These are phyloP conservation scores for Agrocybe pediades DNA, from an alignment of 768 basidiomycete species.

Conservation along the genomic window DNA sequence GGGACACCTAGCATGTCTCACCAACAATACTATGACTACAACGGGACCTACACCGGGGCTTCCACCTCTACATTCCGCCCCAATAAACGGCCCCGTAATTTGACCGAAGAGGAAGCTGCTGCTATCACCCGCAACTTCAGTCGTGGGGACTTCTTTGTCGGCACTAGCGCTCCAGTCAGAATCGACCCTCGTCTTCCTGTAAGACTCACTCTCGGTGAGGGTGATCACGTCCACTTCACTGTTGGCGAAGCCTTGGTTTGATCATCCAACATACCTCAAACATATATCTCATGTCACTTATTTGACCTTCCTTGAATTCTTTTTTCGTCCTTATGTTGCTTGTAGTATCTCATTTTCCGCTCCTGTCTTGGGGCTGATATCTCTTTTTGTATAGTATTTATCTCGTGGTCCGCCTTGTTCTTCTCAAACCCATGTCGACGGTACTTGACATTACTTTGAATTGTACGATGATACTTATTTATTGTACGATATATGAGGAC, in stretches of 20 bases:
- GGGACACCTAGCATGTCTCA: slow-evolving; percentile 53
- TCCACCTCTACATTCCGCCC: slow-evolving; percentile 81
- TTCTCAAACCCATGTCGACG: slow-evolving; percentile 4
- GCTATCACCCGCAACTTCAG: slow-evolving; percentile 83
- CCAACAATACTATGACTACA: slow-evolving; percentile 82
- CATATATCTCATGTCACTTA: background rate
- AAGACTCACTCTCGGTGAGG: slow-evolving; percentile 77
- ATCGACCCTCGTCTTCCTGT: slow-evolving; percentile 84
- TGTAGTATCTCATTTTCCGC: slow-evolving; percentile 2
- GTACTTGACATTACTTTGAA: background rate
- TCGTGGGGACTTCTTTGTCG: slow-evolving; percentile 83
- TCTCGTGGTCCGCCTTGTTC: slow-evolving; percentile 10
- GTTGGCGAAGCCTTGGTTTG: slow-evolving; percentile 46
- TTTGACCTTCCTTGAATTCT: background rate
- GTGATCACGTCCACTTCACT: slow-evolving; percentile 75
- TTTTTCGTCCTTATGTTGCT: too few species aligned
- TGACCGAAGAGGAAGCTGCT: slow-evolving; percentile 83
- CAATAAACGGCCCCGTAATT: slow-evolving; percentile 73
- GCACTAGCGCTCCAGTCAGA: slow-evolving; percentile 76
- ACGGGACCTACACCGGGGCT: slow-evolving; percentile 63
- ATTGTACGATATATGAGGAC: too few species aligned
- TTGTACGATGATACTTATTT: background rate
- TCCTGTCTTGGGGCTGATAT: slow-evolving; percentile 1
- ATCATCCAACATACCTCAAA: slow-evolving; percentile 7
- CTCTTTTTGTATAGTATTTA: slow-evolving; percentile 16